A percentile compares a stretch with the other conserved stretches of the same genome.
phyloP scores from a whole-genome alignment of 2,329 filamentous ascomycete species.

The Penicillium sp. region DNA sequence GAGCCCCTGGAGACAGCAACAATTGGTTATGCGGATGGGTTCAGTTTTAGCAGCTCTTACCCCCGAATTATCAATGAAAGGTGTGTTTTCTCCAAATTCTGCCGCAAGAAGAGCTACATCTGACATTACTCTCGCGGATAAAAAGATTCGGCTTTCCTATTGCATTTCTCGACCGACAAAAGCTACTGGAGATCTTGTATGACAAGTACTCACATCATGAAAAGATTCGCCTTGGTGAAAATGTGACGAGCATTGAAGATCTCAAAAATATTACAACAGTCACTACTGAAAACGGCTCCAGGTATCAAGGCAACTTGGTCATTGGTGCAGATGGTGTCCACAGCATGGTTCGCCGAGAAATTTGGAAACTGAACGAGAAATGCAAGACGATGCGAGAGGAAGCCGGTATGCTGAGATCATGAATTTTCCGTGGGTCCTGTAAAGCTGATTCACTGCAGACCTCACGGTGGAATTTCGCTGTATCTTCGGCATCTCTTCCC shows the following conservation, averaged over 20 bases:
- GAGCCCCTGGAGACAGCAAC: neutral
- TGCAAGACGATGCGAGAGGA: no score
- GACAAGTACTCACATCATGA: neutral
- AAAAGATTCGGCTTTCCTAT: neutral
- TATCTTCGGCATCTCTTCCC: constrained; percentile 32
- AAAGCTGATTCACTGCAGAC: neutral
- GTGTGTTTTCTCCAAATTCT: no score
- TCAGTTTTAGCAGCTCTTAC: neutral
- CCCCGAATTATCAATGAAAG: neutral
- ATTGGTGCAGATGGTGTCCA: constrained; percentile 11
- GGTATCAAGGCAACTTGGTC: constrained; percentile 1
- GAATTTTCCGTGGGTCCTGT: no score
- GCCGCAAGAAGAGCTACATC: no score
- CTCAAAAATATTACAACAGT: neutral
- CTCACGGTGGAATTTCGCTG: constrained; percentile 29
- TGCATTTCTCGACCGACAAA: neutral
- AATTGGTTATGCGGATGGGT: constrained; percentile 1
- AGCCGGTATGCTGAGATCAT: no score
- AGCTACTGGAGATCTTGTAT: neutral
- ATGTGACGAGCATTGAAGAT: neutral
- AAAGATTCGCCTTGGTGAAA: neutral
- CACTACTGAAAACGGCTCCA: neutral
- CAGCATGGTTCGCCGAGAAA: neutral
- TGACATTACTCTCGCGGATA: neutral
- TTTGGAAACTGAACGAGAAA: neutral